Evolutionary conservation across 441 rosid genomes (phyloP).

Genomic region (Euphorbia corollata): DNA sequence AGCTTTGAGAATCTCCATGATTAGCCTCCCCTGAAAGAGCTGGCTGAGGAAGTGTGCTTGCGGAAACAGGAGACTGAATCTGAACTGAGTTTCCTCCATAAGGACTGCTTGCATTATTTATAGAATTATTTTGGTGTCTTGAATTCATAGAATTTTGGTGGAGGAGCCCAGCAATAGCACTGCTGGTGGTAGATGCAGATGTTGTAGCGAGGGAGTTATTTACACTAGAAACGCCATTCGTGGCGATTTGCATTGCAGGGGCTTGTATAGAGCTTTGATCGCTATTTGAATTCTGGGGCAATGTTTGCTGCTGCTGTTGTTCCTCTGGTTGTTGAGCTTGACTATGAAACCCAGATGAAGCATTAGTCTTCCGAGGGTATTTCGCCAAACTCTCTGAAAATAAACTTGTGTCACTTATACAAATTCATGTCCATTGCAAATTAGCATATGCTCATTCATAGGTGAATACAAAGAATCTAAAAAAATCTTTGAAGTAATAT

Average conservation of each 20-base stretch:
- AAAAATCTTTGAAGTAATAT: neutral
- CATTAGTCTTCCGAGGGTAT: constrained; percentile 69
- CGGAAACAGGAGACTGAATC: constrained; percentile 72
- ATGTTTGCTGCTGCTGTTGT: constrained; percentile 52
- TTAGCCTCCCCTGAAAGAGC: constrained; percentile 53
- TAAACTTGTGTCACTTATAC: constrained; percentile 1
- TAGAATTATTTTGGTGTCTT: constrained; percentile 56
- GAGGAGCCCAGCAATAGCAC: constrained; percentile 71
- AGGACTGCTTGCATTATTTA: constrained; percentile 67
- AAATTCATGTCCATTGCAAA: neutral
- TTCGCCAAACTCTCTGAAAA: constrained; percentile 84
- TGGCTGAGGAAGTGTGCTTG: constrained; percentile 46
- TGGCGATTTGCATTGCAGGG: constrained; percentile 37
- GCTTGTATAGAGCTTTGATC: constrained; percentile 54
- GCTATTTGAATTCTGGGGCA: constrained; percentile 40
- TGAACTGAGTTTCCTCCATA: constrained; percentile 71
- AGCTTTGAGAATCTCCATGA: constrained; percentile 56
- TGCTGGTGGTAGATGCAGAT: constrained; percentile 50
- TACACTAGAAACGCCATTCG: constrained; percentile 45
- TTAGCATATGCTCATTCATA: constrained; percentile 5
- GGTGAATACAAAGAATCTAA: constrained; percentile 13
- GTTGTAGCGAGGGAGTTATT: constrained; percentile 53
- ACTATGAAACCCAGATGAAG: constrained; percentile 46
- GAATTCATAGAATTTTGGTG: constrained; percentile 87
- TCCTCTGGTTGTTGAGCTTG: constrained; percentile 62